Conservation (phyloP, 2,329 filamentous ascomycete species). For the Ceratocystis huliohia region DNA sequence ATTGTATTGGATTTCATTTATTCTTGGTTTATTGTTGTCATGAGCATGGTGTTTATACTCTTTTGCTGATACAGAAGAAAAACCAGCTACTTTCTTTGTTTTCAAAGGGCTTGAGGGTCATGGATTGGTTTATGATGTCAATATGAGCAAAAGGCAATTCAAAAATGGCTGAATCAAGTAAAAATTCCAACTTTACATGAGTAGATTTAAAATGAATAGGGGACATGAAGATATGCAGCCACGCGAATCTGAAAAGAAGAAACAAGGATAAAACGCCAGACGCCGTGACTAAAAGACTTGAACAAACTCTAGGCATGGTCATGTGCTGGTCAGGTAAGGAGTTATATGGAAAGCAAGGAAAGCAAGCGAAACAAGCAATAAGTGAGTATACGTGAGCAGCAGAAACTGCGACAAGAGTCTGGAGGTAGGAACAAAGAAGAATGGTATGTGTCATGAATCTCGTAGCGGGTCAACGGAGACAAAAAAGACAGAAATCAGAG, state of each 20-base stretch:
- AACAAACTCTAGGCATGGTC: too few relatives aligned
- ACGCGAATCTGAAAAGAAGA: background rate
- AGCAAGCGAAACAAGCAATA: background rate
- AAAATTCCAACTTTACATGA: background rate
- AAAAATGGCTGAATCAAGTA: too few relatives aligned
- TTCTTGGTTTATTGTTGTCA: background rate
- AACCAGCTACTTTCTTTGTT: background rate
- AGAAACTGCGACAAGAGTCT: background rate
- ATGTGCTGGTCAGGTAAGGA: too few relatives aligned
- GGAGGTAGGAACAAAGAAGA: background rate
- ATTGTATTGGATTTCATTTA: slow-evolving; percentile 2
- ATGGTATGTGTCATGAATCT: background rate
- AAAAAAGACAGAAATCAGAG: too few relatives aligned
- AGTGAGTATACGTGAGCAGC: background rate
- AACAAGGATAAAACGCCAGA: background rate
- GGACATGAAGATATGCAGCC: background rate
- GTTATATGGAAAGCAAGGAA: background rate
- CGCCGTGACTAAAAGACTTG: background rate
- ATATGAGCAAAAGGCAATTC: too few relatives aligned
- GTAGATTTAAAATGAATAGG: background rate
- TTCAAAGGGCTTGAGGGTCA: background rate
- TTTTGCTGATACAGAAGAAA: background rate
- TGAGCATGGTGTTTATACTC: background rate
- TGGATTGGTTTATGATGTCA: too few relatives aligned
- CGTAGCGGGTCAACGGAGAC: background rate